Evolutionary conservation across 2,329 filamentous ascomycete species (phyloP).

Genomic region (Paecilomyces niveus): DNA sequence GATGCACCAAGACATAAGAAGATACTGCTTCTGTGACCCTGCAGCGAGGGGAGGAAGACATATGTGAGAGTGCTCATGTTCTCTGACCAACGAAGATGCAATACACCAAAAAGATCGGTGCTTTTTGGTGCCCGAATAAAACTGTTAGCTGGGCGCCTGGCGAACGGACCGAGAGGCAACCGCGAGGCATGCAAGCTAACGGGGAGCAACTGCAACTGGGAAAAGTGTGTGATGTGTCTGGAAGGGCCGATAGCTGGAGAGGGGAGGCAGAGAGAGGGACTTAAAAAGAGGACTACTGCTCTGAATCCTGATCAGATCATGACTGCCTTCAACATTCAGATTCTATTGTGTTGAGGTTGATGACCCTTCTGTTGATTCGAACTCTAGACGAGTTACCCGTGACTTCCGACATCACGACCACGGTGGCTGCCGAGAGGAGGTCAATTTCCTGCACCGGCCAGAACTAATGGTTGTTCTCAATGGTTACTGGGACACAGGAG

Average conservation of each 20-base stretch:
- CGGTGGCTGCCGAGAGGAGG: background rate
- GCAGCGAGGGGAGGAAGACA: background rate
- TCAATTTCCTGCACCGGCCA: background rate
- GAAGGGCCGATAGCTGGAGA: background rate
- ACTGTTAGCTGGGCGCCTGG: background rate
- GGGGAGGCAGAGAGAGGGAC: background rate
- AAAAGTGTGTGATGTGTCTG: background rate
- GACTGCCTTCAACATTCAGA: background rate
- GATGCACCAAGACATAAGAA: background rate
- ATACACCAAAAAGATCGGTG: background rate
- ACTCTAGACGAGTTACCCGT: background rate
- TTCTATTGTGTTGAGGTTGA: background rate
- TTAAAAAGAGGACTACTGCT: background rate
- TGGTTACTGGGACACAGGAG: background rate
- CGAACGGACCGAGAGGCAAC: slow-evolving; percentile 1
- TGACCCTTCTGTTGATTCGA: background rate
- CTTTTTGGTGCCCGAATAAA: background rate
- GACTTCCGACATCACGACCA: no score
- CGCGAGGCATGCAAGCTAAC: slow-evolving; percentile 1
- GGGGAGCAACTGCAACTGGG: background rate
- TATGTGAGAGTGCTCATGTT: background rate
- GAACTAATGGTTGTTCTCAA: background rate
- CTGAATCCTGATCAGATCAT: background rate
- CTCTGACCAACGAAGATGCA: background rate
- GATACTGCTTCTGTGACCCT: background rate